Evolutionary conservation across 2,329 filamentous ascomycete species (phyloP), one percentile per base, ranked within the genome.

Genomic region (Aspergillus fructus): DNA sequence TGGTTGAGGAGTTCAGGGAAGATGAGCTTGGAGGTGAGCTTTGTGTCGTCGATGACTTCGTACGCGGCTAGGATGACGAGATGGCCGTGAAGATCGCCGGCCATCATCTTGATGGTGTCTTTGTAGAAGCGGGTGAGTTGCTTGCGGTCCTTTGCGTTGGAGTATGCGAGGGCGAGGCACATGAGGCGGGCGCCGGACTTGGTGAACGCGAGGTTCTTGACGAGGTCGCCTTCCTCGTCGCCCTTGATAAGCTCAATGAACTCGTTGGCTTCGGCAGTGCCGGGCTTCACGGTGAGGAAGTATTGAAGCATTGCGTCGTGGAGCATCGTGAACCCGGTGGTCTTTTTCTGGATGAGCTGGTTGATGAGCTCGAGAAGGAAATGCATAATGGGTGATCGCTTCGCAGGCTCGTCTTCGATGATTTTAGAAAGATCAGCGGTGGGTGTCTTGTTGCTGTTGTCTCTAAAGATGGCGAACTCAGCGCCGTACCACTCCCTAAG

Each of bases 221-320:
- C 82, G 61, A 97, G 76, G 72, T 97, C 93, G 48, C 91, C 92
- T 57, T 89, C 88, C 70, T 96, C 91, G 64, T 99, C 93, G 41
- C 90, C 90, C 78, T 96, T 96, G 69, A 99, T 81, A 64, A 96
- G 83, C 74, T 97, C 93, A 57, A 96, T 78, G 70, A 96, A 97
- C 66, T 96, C 92, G 33, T 82, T 89, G 42, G 91, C 87, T 72
- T 97, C 93, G 57, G 90, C 86, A 45, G 87, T 90, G 3, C 89
- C 92, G 4, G 85, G 80, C 63, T 89, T 88, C 47, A 88, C 86
- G 67, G 89, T 93, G 53, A 91, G 78, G 76, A 93, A 97, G 76
- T 97, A 99, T 73, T 99, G 93, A 59, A 97, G 81, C 93, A 99
- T 96, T 49, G 94, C 94, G 69, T 97, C 94, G 75, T 99, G 96